Evolutionary conservation across 2,329 filamentous ascomycete species (phyloP), one percentile per base, ranked within the genome.

Genomic region (Nigrograna mackinnonii): DNA sequence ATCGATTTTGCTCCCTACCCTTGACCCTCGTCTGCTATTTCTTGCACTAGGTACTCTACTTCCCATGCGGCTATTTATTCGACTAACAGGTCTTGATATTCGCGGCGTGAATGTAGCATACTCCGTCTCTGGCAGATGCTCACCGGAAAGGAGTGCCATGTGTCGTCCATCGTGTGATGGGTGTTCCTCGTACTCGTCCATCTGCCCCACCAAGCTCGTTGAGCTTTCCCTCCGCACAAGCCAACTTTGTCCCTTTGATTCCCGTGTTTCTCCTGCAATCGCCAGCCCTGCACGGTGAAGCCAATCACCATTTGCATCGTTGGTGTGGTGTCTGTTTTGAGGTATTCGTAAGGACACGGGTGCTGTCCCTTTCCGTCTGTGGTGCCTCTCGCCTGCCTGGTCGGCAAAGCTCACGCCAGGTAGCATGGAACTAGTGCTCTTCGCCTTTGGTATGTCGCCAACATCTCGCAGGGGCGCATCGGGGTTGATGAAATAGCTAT

Each of bases 161-260:
- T 50, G 54, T 26, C 47, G 47, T 39, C 41, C 45, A 28, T 59
- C 54, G 24, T 63, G 57, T 5, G 43, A 48, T 6, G 51, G 26
- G 41, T 59, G 54, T 16, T 52, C 51, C 6, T 69, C 66, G 35
- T 65, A 60, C 24, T 65, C 55, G 13, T 70, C 58, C 21, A 46
- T 49, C 13, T 75, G 65, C 2, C 66, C 60, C 7, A 75, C 72
- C 3, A 83, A 67, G 34, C 73, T 78, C 1, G 80, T 83, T 1
- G 75, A 77, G 46, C 75, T 80, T 47, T 79, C 76, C 19, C 79
- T 70, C 38, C 80, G 76, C 3, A 72, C 69, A 3, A 84, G 70
- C 81, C 81, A 84, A 41, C 76, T 77, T 55, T 84, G 80, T n/a
- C 82, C 82, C 52, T 84, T 84, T 43, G 76, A 75, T 52, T 84